Base-by-base conservation (phyloP, 2,329 filamentous ascomycete species). In the Sporothrix sp. region DNA sequence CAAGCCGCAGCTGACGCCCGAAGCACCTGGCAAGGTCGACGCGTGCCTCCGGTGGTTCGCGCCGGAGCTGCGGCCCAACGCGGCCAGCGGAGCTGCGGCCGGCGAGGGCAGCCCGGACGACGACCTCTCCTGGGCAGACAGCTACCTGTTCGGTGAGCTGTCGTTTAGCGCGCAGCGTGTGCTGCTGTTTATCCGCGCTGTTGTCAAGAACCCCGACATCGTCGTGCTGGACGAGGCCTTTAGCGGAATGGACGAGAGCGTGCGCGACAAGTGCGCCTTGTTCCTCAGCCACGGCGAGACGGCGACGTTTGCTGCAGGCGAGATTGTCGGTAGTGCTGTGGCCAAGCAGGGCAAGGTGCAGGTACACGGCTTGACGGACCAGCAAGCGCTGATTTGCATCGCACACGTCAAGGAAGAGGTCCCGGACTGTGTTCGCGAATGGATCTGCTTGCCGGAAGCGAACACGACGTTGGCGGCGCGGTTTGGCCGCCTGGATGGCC, bases 341-440 rank as follows among this genome's bases (percentile, higher is more conserved):
- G 64, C 69, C 7, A 68, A 66, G 50, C 58, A 66, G 0, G 75
- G 70, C 0, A 61, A 63, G 2, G 71, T 79, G 1, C 71, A 66
- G 20, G 67, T 91, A 4, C 62, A 61, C 1, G 88, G 88, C 0
- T 66, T 96, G 51, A 73, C 74, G 2, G 71, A 80, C 1, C 66
- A 79, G 20, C 91, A 97, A 67, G 89, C 89, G 1, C 68, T 98
- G 49, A 76, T 97, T n/a, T 88, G 90, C 56, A 91, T 97, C 53
- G 93, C 88, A 54, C 93, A 98, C 68, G 75, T 91, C 54, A 82
- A 82, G 55, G 89, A 95, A 60, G 93, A 98, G 66, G 85, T 97
- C 9, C 93, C 93, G 0, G 82, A 84, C 45, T 84, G 82, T 57
- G 78, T 96, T 21, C 71, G 87, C 42, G 81, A 94, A 62, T 97